A percentile compares a stretch with the other conserved stretches of the same genome.
phyloP scores from a whole-genome alignment of 2,329 filamentous ascomycete species.

The Meredithiella fracta region DNA sequence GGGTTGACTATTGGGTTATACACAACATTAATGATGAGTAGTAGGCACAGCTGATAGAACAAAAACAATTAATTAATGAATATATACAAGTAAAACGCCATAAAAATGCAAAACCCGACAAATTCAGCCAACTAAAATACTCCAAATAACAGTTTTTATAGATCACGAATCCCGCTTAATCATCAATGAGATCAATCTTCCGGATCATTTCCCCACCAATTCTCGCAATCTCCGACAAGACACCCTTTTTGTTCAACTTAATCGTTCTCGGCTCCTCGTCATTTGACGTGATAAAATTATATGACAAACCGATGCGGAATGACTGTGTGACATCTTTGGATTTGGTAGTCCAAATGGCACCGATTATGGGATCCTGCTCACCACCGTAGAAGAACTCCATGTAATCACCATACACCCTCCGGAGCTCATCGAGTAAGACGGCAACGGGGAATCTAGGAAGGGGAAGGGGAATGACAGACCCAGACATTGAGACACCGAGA shows the following conservation, averaged over 20 bases:
- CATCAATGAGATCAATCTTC: slow-evolving; percentile 37
- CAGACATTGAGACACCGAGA: slow-evolving; percentile 13
- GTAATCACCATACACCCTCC: slow-evolving; percentile 46
- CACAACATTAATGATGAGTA: no score
- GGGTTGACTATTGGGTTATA: no score
- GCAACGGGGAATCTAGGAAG: slow-evolving; percentile 44
- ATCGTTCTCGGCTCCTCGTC: slow-evolving; percentile 32
- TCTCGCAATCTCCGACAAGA: slow-evolving; percentile 57
- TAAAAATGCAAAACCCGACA: slow-evolving; percentile 5
- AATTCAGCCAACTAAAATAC: slow-evolving; percentile 1
- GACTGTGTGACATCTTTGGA: slow-evolving; percentile 30
- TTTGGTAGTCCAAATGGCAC: slow-evolving; percentile 42
- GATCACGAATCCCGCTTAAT: slow-evolving; percentile 8
- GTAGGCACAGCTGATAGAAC: background rate
- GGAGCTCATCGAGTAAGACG: slow-evolving; percentile 51
- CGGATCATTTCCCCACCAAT: slow-evolving; percentile 51
- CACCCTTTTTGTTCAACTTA: slow-evolving; percentile 47
- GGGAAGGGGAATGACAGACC: slow-evolving; percentile 27
- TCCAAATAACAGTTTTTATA: slow-evolving; percentile 1
- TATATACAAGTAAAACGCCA: slow-evolving; percentile 8
- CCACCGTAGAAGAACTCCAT: slow-evolving; percentile 67
- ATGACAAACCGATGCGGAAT: slow-evolving; percentile 57
- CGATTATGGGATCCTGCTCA: slow-evolving; percentile 36
- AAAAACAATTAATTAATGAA: background rate
- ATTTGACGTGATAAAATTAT: slow-evolving; percentile 30